Percentiles rank a stretch among this genome's conserved stretches.
These are phyloP conservation scores for Hypoxylon rubiginosum DNA, from an alignment of 2,329 filamentous ascomycete species.

Conservation along the genomic window DNA sequence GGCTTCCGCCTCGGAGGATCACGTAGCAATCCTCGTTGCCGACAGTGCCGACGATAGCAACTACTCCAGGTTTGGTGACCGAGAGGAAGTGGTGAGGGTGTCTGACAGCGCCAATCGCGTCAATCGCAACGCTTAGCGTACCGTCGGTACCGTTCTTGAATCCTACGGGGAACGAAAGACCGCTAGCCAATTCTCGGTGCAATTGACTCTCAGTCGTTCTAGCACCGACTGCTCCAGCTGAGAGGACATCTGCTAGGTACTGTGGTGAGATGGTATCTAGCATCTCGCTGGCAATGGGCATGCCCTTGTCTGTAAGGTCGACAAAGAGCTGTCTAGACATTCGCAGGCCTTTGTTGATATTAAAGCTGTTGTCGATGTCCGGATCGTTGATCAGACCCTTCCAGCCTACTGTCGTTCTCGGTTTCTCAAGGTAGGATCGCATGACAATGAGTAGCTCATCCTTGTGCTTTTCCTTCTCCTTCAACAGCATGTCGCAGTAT, in stretches of 20 bases:
- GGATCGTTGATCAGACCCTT: conserved; percentile 99
- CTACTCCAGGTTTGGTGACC: conserved; percentile 95
- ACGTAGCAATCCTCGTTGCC: conserved; percentile 98
- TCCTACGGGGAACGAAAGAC: conserved; percentile 95
- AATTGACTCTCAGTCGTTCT: conserved; percentile 96
- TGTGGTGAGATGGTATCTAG: conserved; percentile 98
- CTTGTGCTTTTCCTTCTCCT: conserved; percentile 88
- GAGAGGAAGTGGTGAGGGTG: conserved; percentile 97
- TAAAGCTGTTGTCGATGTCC: conserved; percentile 97
- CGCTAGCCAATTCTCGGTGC: conserved; percentile 93
- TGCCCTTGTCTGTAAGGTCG: conserved; percentile 89
- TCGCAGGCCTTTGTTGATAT: conserved; percentile 97
- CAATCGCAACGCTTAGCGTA: conserved; percentile 87
- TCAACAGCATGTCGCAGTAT: conserved; percentile 88
- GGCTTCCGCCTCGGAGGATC: conserved; percentile 91
- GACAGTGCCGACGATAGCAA: conserved; percentile 92
- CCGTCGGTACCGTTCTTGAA: conserved; percentile 99
- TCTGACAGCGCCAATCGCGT: conserved; percentile 92
- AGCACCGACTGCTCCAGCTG: conserved; percentile 93
- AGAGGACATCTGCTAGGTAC: conserved; percentile 93
- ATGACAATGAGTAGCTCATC: conserved; percentile 95
- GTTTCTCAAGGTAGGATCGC: conserved; percentile 99
- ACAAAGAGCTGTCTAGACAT: conserved; percentile 91
- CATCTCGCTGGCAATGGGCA: conserved; percentile 98
- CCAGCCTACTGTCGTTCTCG: conserved; percentile 97